Evolutionary conservation across 2,329 filamentous ascomycete species (phyloP).

Genomic region (Pseudogymnoascus sp.): DNA sequence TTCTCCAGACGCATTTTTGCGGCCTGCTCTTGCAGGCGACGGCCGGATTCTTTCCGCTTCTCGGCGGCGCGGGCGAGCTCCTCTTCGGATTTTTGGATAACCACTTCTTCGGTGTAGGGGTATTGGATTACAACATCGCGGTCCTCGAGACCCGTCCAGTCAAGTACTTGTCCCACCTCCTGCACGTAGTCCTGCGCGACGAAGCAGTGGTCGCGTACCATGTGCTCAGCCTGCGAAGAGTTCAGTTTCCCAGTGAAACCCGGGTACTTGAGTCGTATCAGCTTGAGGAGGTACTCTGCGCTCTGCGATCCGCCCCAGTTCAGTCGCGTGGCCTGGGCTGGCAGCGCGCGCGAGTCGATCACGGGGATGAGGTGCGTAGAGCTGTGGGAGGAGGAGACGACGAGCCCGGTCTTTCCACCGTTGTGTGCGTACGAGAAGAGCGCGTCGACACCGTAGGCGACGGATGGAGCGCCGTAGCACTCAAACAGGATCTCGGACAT

Average conservation of each 20-base stretch:
- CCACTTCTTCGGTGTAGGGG: constrained; percentile 83
- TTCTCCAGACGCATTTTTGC: constrained; percentile 96
- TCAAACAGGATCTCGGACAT: constrained; percentile 98
- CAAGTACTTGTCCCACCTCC: constrained; percentile 69
- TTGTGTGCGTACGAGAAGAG: constrained; percentile 95
- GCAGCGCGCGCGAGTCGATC: constrained; percentile 73
- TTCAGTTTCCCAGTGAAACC: constrained; percentile 81
- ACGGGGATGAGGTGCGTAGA: constrained; percentile 95
- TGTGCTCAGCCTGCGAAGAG: constrained; percentile 75
- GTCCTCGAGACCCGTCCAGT: constrained; percentile 88
- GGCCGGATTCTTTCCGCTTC: constrained; percentile 87
- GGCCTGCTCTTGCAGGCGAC: constrained; percentile 87
- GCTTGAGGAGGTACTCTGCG: constrained; percentile 83
- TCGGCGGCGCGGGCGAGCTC: constrained; percentile 86
- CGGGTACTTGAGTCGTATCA: constrained; percentile 86
- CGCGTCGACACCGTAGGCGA: constrained; percentile 92
- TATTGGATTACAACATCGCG: constrained; percentile 85
- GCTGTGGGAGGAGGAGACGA: constrained; percentile 86
- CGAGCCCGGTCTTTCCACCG: constrained; percentile 69
- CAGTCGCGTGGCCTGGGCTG: constrained; percentile 76
- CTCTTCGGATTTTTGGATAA: constrained; percentile 88
- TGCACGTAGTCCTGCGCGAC: constrained; percentile 74
- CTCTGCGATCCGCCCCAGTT: constrained; percentile 93
- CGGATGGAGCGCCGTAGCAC: constrained; percentile 81
- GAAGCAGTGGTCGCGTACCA: constrained; percentile 85